A percentile compares a stretch with the other conserved stretches of the same genome.
phyloP scores from a whole-genome alignment of 345 rosid genomes.

The Theobroma cacao region DNA sequence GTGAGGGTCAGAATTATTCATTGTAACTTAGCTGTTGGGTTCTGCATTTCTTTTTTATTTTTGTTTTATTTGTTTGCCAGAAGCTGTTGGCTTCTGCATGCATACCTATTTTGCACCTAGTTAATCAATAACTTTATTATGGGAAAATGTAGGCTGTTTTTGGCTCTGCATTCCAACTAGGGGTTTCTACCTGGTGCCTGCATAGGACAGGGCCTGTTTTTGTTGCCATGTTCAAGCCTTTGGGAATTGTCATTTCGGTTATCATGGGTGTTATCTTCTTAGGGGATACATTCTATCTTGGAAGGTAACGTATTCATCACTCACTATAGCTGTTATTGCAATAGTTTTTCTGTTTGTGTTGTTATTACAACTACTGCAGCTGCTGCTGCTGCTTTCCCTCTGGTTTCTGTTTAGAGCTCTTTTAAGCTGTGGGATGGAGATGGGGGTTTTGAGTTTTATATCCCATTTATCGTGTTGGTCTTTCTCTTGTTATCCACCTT shows the following conservation, averaged over 20 bases:
- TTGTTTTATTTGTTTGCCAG: too few relatives aligned
- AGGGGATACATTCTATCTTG: conserved; percentile 54
- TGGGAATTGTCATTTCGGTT: conserved; percentile 54
- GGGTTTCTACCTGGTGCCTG: conserved; percentile 58
- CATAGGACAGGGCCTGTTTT: conserved; percentile 61
- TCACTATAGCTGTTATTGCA: not conserved
- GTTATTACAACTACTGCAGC: not conserved
- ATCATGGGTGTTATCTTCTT: conserved; percentile 41
- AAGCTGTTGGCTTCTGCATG: conserved; percentile 2
- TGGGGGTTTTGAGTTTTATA: not conserved
- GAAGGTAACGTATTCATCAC: conserved; percentile 35
- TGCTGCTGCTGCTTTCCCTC: not conserved
- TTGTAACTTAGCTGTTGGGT: not conserved
- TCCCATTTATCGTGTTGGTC: conserved; percentile 2
- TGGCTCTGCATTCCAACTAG: conserved; percentile 64
- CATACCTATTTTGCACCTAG: not conserved
- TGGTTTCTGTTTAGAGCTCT: not conserved
- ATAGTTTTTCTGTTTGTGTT: not conserved
- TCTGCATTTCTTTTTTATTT: not conserved
- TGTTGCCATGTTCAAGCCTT: conserved; percentile 67
- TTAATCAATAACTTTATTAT: not conserved
- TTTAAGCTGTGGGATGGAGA: not conserved
- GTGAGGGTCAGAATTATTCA: not conserved
- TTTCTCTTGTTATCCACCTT: not conserved
- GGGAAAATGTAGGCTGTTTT: conserved; percentile 27